Percentiles rank a stretch among this genome's conserved stretches.
Evolutionary conservation across 768 basidiomycete genomes (phyloP).

Genomic region (Mycena venus): DNA sequence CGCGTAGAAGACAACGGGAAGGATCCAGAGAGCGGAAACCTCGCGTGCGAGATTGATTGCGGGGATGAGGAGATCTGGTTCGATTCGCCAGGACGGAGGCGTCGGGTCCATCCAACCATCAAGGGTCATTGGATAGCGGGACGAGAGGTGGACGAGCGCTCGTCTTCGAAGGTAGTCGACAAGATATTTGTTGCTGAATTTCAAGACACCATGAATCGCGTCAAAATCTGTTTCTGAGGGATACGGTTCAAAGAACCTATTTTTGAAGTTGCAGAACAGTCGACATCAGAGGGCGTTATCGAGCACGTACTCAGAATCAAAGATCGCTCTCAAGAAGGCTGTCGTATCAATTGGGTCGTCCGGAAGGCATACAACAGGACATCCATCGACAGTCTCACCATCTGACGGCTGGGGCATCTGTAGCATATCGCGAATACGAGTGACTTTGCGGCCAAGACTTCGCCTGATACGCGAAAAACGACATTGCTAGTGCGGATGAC

Average conservation of each 20-base stretch:
- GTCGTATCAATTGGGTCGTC: slow-evolving; percentile 13
- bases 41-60: slow-evolving; percentile 16
- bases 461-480: slow-evolving; percentile 12
- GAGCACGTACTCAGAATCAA: slow-evolving; percentile 12
- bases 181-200: slow-evolving; percentile 16
- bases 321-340: slow-evolving; percentile 4
- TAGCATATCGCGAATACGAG: slow-evolving; percentile 14
- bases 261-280: neutral
- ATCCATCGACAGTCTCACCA: slow-evolving; percentile 2
- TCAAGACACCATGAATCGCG: slow-evolving; percentile 3
- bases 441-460: slow-evolving; percentile 15
- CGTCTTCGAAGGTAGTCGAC: slow-evolving; percentile 13
- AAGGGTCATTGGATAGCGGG: neutral
- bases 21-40: slow-evolving; percentile 15
- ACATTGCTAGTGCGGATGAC: slow-evolving; percentile 4
- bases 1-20: slow-evolving; percentile 12
- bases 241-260: slow-evolving; percentile 19
- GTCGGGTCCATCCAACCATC: neutral
- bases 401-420: slow-evolving; percentile 3
- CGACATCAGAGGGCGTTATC: neutral
- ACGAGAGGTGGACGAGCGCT: slow-evolving; percentile 6
- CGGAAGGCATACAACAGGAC: slow-evolving; percentile 3
- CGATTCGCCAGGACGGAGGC: neutral
- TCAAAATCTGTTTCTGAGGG: slow-evolving; percentile 4
- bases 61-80: slow-evolving; percentile 7